These are phyloP conservation scores for Prototheca wickerhamii DNA, from an alignment of 163 green algal species.

Conservation along the genomic window DNA sequence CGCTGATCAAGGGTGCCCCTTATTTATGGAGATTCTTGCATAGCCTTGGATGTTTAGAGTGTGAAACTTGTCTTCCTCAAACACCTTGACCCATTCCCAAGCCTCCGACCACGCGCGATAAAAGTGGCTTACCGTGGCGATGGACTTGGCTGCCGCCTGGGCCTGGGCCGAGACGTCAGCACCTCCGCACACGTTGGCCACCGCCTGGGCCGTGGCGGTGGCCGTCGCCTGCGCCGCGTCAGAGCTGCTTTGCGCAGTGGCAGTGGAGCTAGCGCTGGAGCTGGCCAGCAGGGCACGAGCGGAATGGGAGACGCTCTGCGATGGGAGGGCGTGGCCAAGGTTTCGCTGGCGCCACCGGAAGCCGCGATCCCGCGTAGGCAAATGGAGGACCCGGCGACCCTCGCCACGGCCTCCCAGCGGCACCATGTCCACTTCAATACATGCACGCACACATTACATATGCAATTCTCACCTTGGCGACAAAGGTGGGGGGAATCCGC, in stretches of 20 bases:
- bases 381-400: no score
- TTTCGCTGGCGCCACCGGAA: no score
- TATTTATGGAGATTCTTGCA: not conserved
- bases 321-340: no score
- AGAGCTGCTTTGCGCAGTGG: not conserved
- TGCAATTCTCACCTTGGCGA: no score
- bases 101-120: not conserved
- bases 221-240: constrained; percentile 7
- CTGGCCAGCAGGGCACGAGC: not conserved
- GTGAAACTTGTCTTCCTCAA: not conserved
- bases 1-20: not conserved
- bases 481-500: no score
- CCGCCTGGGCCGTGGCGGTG: not conserved
- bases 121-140: not conserved
- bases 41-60: not conserved
- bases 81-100: not conserved
- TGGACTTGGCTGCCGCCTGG: constrained; percentile 2
- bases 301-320: not conserved
- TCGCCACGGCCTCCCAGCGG: no score
- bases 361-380: no score
- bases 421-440: no score
- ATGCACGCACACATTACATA: no score
- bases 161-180: constrained; percentile 1
- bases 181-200: constrained; percentile 7
- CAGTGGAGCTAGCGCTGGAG: constrained; percentile 3